Evolutionary conservation across 2,329 filamentous ascomycete genomes (phyloP), one percentile per base, ranked within the genome.

Genomic region (Cordyceps militaris): DNA sequence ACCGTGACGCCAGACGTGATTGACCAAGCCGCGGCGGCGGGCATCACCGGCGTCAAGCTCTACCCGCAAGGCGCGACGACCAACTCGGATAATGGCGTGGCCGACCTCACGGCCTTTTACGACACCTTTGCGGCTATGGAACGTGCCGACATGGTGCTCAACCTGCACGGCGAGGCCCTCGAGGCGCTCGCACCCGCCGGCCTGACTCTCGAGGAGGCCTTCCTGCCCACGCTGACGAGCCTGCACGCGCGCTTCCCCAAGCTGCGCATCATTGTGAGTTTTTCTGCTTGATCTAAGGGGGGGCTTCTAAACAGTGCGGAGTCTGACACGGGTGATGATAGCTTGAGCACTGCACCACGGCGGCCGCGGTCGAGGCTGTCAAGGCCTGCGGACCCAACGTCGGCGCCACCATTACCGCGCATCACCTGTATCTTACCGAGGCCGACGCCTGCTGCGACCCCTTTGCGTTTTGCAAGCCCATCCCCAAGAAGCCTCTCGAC

Each of bases 61-160:
- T 91, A 91, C 64, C 83, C 85, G 2, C 74, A 77, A 67, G 72
- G 74, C 10, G 81, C 83, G 3, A 87, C 84, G 2, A 87, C 84
- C 49, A 87, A 87, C 71, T 86, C 83, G 23, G 78, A 81, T 49
- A 83, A 81, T 26, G 89, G 89, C 13, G 88, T 92, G 24, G 75
- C 87, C 16, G 81, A 84, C 58, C 83, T 89, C 66, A 83, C 85
- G 60, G 74, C 79, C 32, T 93, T 90, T 73, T 88, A 88, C 68
- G 82, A 84, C 7, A 88, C 93, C 14, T 96, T 97, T 68, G 82
- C 80, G n/a, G 88, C 89, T 63, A 97, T 97, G 92, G 88, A 96
- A 69, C 76, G 85, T 60, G 83, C 91, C 63, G 85, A 86, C 63
- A 78, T 96, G 69, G 81, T 95, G n/a, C 79, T 95, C 43, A 97